Conservation (phyloP, 2,329 filamentous ascomycete species). For the Trichoderma brevicompactum region DNA sequence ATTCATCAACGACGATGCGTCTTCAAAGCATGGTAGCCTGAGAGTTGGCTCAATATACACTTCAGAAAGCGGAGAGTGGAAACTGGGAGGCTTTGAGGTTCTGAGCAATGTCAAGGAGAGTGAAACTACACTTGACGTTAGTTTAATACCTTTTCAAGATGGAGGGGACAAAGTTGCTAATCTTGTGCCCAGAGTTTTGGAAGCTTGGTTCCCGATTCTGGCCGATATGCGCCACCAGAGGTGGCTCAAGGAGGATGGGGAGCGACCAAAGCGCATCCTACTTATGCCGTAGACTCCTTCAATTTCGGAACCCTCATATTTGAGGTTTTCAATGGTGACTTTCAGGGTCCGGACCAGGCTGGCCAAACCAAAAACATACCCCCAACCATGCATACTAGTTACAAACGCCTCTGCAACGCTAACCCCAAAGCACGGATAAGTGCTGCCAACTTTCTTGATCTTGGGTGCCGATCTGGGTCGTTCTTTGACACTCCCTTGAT, state of each 20-base stretch:
- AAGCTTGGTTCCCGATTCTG: slow-evolving; percentile 82
- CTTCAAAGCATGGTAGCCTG: slow-evolving; percentile 87
- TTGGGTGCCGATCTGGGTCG: slow-evolving; percentile 77
- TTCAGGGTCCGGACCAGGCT: slow-evolving; percentile 75
- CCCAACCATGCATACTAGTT: slow-evolving; percentile 84
- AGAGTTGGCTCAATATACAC: slow-evolving; percentile 88
- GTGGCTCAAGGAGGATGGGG: slow-evolving; percentile 89
- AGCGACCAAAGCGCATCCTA: slow-evolving; percentile 78
- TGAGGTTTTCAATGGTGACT: slow-evolving; percentile 90
- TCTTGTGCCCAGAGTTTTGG: slow-evolving; percentile 71
- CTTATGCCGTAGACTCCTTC: slow-evolving; percentile 84
- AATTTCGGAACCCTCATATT: slow-evolving; percentile 82
- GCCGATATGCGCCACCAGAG: slow-evolving; percentile 85
- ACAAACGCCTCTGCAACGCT: slow-evolving; percentile 84
- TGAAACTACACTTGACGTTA: slow-evolving; percentile 85
- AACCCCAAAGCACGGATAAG: slow-evolving; percentile 89
- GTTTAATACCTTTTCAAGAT: slow-evolving; percentile 16
- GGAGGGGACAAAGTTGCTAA: slow-evolving; percentile 7
- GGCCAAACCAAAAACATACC: slow-evolving; percentile 86
- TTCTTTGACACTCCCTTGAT: slow-evolving; percentile 96
- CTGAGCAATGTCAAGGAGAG: slow-evolving; percentile 96
- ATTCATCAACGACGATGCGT: slow-evolving; percentile 93
- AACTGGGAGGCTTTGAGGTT: slow-evolving; percentile 89
- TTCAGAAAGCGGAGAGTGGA: slow-evolving; percentile 97
- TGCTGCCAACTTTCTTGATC: slow-evolving; percentile 84